Percentiles rank a stretch among this genome's conserved stretches.
Evolutionary conservation across 2,329 filamentous ascomycete species (phyloP).

Genomic region (Sarocladium brachiariae): DNA sequence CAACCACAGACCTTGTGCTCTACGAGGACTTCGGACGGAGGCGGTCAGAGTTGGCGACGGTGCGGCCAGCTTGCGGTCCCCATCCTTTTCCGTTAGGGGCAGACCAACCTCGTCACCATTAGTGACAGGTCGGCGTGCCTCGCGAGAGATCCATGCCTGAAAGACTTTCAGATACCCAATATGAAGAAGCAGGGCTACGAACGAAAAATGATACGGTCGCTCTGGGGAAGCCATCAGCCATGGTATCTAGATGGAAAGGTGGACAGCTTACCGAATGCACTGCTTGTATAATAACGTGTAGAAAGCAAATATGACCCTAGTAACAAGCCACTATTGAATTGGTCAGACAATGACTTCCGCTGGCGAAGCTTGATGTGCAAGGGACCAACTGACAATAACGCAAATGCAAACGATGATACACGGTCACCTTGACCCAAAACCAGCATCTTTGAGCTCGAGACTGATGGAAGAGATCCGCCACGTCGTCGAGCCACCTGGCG

Average conservation of each 20-base stretch:
- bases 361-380: neutral
- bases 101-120: neutral
- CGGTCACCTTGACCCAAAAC: constrained; percentile 1
- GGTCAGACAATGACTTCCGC: neutral
- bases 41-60: neutral
- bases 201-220: constrained; percentile 2
- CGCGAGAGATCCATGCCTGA: neutral
- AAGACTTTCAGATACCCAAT: neutral
- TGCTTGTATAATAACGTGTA: constrained; percentile 3
- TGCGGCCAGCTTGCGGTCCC: neutral
- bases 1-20: neutral
- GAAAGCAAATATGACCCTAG: constrained; percentile 1
- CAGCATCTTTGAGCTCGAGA: constrained; percentile 1
- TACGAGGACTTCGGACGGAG: neutral
- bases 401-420: constrained; percentile 3
- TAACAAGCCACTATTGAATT: neutral
- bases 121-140: neutral
- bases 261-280: neutral
- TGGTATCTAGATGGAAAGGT: too few relatives aligned
- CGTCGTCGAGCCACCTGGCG: neutral
- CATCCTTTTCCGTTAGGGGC: neutral
- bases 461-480: neutral
- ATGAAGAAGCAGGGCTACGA: neutral
- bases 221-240: neutral
- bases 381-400: neutral